Evolutionary conservation across 2,329 filamentous ascomycete species (phyloP).

Genomic region (Zalaria sp.): DNA sequence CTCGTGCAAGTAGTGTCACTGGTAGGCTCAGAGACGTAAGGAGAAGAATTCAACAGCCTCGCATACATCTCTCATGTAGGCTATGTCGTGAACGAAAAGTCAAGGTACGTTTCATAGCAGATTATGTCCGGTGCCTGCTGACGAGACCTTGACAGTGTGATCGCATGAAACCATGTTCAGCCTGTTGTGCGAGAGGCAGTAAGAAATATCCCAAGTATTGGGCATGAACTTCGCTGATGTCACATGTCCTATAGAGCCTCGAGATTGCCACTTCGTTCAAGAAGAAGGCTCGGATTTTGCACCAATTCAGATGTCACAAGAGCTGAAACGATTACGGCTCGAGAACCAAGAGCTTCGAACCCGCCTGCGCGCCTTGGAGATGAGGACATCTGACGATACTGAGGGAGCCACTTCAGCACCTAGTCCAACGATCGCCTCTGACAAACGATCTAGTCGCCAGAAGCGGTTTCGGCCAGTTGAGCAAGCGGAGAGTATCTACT

Average conservation of each 20-base stretch:
- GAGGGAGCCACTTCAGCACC: constrained; percentile 14
- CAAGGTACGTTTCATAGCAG: constrained; percentile 20
- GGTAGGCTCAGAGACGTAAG: neutral
- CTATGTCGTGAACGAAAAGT: constrained; percentile 36
- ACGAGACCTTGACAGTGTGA: constrained; percentile 23
- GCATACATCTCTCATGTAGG: constrained; percentile 33
- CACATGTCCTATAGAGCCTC: constrained; percentile 15
- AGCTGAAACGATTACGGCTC: constrained; percentile 29
- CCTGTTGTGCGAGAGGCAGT: constrained; percentile 31
- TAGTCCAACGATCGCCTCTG: constrained; percentile 11
- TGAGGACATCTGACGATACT: constrained; percentile 17
- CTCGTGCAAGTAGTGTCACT: neutral
- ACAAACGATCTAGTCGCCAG: constrained; percentile 15
- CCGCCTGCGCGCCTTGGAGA: constrained; percentile 19
- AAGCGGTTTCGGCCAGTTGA: constrained; percentile 25
- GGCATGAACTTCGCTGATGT: no score
- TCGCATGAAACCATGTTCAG: constrained; percentile 34
- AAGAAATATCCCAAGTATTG: no score
- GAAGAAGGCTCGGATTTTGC: constrained; percentile 31
- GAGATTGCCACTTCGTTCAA: constrained; percentile 31
- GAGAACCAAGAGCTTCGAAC: constrained; percentile 32
- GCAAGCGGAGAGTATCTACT: constrained; percentile 32
- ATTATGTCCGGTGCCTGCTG: neutral
- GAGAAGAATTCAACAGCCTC: constrained; percentile 20
- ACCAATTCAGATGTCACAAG: constrained; percentile 33